Evolutionary conservation across 305 asterid species (phyloP), one percentile per base, ranked within the genome.

Genomic region (Withania somnifera): DNA sequence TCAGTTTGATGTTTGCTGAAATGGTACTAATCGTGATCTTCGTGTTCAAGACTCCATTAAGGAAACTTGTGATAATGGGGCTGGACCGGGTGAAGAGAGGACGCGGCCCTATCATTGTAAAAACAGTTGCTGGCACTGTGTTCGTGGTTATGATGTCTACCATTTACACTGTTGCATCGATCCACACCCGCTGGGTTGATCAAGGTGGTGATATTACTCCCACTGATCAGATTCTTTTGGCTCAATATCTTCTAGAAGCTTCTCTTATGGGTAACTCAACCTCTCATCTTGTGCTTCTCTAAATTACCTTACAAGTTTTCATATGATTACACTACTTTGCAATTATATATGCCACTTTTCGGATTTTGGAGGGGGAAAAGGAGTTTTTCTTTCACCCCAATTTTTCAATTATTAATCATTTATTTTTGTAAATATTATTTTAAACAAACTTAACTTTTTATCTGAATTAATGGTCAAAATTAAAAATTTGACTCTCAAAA

Each of bases 81-180:
- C 87, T 96, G 38, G 98, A 94, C 89, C 91, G 95, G 77, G 87
- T 87, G 85, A 96, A 96, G 77, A 93, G 97, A 24, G 99, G 97
- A 42, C 89, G 97, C 11, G 95, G 97, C 19, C 97, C 99, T 32
- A 47, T 92, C 45, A 90, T 92, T 0, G 91, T 89, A 47, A 94
- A 92, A 89, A 89, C 98, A 47, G 90, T 94, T 17, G 76, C 91
- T 17, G 95, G 80, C 19, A 93, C 95, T 10, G 76, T 96, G 3
- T 90, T 89, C 76, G 87, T 85, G 17, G 90, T 92, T 81, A 90
- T 93, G 98, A 56, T 88, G 86, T 85, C 97, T 19, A 90, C 90
- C 76, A 79, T 87, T 67, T 96, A 93, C 90, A 94, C 87, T 88
- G 92, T 80, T 79, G 81, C 89, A 82, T 84, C 83, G 86, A 88